Conservation (phyloP, 352 stramenopile species). For the Ochromonadaceae sp. region DNA sequence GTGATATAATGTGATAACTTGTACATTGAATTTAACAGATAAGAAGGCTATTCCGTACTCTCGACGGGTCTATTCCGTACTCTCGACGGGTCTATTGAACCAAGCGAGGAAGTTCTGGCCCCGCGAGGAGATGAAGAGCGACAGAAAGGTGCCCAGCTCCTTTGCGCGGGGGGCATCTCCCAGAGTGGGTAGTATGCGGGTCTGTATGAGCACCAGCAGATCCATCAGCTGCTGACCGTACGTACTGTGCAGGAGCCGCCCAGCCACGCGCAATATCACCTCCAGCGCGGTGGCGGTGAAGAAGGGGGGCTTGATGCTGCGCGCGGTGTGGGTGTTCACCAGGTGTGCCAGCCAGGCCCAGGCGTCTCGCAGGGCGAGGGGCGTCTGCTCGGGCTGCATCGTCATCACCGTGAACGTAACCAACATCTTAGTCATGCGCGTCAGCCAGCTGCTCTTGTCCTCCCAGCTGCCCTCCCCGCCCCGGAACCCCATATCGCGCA, state of each 20-base stretch:
- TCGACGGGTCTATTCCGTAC: too few species aligned
- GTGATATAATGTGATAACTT: too few species aligned
- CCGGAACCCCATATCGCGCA: neutral
- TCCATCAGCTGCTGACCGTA: neutral
- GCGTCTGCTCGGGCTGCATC: neutral
- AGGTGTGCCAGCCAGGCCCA: neutral
- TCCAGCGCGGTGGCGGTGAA: neutral
- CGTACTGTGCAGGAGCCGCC: neutral
- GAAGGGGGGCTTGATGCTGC: neutral
- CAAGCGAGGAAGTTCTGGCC: neutral
- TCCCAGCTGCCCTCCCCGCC: neutral
- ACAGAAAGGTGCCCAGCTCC: neutral
- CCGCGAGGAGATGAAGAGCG: neutral
- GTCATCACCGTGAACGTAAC: neutral
- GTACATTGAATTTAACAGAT: too few species aligned
- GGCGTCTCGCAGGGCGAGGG: neutral
- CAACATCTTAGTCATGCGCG: neutral
- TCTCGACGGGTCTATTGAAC: too few species aligned
- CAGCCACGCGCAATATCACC: neutral
- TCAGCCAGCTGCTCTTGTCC: neutral
- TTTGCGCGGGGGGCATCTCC: neutral
- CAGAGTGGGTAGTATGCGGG: neutral
- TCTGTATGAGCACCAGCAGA: neutral
- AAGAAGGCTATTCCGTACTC: too few species aligned
- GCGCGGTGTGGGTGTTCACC: neutral